Evolutionary conservation across 2,329 filamentous ascomycete genomes (phyloP).

Genomic region (Thermothelomyces thermophilus): DNA sequence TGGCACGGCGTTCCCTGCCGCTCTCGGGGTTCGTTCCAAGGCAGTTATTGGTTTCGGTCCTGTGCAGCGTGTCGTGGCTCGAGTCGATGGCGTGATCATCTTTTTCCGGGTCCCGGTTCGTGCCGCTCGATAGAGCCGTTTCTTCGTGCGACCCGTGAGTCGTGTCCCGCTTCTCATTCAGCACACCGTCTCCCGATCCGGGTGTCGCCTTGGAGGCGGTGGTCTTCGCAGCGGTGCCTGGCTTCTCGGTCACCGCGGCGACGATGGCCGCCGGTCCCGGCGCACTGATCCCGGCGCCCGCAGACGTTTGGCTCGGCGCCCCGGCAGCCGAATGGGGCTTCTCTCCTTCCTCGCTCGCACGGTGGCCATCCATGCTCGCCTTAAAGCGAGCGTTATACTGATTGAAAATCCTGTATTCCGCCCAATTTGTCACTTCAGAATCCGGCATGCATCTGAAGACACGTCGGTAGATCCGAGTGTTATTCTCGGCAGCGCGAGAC

Average conservation of each 20-base stretch:
- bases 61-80: conserved; percentile 20
- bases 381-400: conserved; percentile 73
- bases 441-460: conserved; percentile 98
- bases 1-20: conserved; percentile 45
- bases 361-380: conserved; percentile 55
- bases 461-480: conserved; percentile 86
- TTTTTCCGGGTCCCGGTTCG: conserved; percentile 7
- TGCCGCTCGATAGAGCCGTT: conserved; percentile 18
- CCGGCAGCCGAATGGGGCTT: conserved; percentile 30
- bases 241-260: conserved; percentile 34
- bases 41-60: conserved; percentile 24
- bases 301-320: conserved; percentile 20
- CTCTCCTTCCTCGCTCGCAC: conserved; percentile 45
- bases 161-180: conserved; percentile 38
- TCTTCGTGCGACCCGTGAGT: conserved; percentile 21
- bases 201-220: conserved; percentile 18
- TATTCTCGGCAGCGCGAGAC: conserved; percentile 83
- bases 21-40: conserved; percentile 29
- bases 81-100: conserved; percentile 13
- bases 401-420: conserved; percentile 79
- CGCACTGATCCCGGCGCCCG: conserved; percentile 37
- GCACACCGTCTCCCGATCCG: conserved; percentile 23
- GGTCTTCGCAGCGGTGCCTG: conserved; percentile 22
- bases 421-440: conserved; percentile 87
- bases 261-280: conserved; percentile 37